Evolutionary conservation across 1,139 yeast species (phyloP).

Genomic region (Arxiozyma telluris): DNA sequence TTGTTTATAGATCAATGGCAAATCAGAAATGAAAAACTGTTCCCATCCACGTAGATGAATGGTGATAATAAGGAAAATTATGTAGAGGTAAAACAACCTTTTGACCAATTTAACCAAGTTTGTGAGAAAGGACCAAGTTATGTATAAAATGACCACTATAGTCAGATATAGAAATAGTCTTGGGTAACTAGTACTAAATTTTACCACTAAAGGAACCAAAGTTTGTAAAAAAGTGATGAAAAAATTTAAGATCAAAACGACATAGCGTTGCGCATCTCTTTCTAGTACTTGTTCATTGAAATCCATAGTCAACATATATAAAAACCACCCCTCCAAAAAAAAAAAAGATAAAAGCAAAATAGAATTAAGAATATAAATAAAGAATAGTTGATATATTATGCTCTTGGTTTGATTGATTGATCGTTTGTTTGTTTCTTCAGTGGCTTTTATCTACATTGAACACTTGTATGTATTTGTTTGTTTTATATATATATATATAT

Average conservation of each 20-base stretch:
- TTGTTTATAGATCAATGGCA: neutral
- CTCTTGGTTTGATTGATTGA: too few species aligned
- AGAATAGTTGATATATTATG: too few species aligned
- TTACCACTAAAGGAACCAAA: slow-evolving; percentile 5
- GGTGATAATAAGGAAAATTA: slow-evolving; percentile 3
- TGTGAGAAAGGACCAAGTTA: slow-evolving; percentile 4
- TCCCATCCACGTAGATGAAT: slow-evolving; percentile 10
- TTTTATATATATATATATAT: too few species aligned
- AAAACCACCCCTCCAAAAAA: too few species aligned
- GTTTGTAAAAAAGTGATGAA: slow-evolving; percentile 6
- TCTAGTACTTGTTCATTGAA: slow-evolving; percentile 7
- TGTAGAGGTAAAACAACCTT: slow-evolving; percentile 4
- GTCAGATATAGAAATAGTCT: slow-evolving; percentile 4
- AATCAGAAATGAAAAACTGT: neutral
- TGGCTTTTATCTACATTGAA: too few species aligned
- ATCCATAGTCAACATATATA: slow-evolving; percentile 1
- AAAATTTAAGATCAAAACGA: slow-evolving; percentile 4
- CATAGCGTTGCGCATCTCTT: slow-evolving; percentile 5
- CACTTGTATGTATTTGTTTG: too few species aligned
- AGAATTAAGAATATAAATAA: too few species aligned
- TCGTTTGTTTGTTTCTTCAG: too few species aligned
- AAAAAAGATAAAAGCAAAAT: too few species aligned
- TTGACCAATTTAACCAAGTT: slow-evolving; percentile 5
- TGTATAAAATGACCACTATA: slow-evolving; percentile 2
- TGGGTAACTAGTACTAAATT: slow-evolving; percentile 8